Evolutionary conservation across 192 early-diverging fungal genomes (phyloP).

Genomic region (Linnemannia hyalina): DNA sequence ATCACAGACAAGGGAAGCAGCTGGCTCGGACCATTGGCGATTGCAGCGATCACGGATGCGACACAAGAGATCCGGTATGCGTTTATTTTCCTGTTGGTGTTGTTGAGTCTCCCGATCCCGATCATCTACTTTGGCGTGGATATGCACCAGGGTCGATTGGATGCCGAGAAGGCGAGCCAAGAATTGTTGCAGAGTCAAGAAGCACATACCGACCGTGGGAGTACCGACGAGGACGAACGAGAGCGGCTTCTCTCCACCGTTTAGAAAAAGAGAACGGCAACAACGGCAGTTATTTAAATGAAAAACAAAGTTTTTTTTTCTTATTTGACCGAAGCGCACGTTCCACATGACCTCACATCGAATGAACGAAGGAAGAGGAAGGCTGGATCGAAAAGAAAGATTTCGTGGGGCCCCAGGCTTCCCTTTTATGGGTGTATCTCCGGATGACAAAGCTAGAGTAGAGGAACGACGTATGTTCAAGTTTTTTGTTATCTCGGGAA

Average conservation of each 20-base stretch:
- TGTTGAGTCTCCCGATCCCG: conserved; percentile 61
- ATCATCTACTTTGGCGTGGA: conserved; percentile 65
- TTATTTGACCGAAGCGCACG: background rate
- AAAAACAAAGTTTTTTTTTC: background rate
- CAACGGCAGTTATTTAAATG: background rate
- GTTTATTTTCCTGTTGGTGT: conserved; percentile 62
- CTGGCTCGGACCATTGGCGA: conserved; percentile 76
- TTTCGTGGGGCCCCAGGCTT: background rate
- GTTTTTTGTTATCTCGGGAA: background rate
- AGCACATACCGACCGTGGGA: background rate
- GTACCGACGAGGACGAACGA: conserved; percentile 13
- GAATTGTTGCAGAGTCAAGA: conserved; percentile 22
- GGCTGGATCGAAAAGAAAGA: background rate
- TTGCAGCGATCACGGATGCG: conserved; percentile 67
- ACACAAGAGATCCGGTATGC: conserved; percentile 65
- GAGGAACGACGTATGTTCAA: background rate
- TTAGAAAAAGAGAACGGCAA: background rate
- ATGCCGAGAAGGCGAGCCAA: conserved; percentile 48
- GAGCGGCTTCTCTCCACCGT: conserved; percentile 23
- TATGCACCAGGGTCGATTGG: conserved; percentile 61
- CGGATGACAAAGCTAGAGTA: background rate
- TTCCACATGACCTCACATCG: background rate
- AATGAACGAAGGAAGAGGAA: too few relatives aligned
- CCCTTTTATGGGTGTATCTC: background rate
- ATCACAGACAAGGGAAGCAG: conserved; percentile 75